Evolutionary conservation across 306 rosid genomes (phyloP), one percentile per base, ranked within the genome.

Genomic region (Inga leiocalycina): DNA sequence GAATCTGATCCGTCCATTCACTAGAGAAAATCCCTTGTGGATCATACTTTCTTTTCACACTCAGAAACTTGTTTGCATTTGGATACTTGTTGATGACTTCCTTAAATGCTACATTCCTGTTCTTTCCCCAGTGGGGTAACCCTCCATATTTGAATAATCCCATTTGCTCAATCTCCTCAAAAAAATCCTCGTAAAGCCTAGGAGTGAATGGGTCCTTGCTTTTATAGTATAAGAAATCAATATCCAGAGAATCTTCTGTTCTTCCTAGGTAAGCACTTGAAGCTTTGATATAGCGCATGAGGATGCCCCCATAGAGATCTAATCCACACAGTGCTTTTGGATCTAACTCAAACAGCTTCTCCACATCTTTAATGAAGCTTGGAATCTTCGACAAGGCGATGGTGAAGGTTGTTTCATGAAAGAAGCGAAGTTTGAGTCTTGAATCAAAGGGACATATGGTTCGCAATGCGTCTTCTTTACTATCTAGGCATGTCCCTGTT

Each of bases 121-220:
- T 92, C 84, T 94, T 92, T 27, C 98, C 93, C 95, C 97, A 91
- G 7, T 94, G 98, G 0, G 98, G 98, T 30, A 89, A 2, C 12
- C 91, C 97, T 43, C 91, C 92, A 48, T 95, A 95, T 79, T 90
- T 93, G 82, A 93, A 78, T 19, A 93, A 19, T 5, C 93, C 95
- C 34, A 95, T 27, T 75, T 95, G 98, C 81, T 95, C 97, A 8
- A 93, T 46, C 84, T 95, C 98, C 88, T 95, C 98, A 57, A 90
- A 27, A 19, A 90, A 69, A 35, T 87, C 97, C 70, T 91, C 93
- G 34, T 86, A 74, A 59, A 95, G 95, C 87, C 97, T 91, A 10
- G 97, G 97, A 6, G 32, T 54, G 80, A 76, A 82, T 0, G 94
- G 94, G 80, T 95, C 92, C 74, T 84, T 91, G 77, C 89, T 85